Conservation (phyloP, 352 stramenopile species). For the Achlya hypogyna region DNA sequence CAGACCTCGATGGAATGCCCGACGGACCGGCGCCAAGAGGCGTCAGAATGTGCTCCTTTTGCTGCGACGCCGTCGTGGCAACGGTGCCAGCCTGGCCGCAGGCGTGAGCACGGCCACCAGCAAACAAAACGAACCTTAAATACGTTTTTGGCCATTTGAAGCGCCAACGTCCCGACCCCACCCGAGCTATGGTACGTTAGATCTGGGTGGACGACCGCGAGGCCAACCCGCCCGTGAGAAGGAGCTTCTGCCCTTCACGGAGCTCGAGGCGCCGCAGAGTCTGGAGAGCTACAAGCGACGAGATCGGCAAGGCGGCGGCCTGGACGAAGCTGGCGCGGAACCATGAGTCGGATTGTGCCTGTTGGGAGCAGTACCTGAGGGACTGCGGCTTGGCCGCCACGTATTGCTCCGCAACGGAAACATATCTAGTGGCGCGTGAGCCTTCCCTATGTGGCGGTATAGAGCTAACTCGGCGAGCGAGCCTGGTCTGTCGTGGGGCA, state of each 20-base stretch:
- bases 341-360: background rate
- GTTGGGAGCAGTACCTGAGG: constrained; percentile 30
- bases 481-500: constrained; percentile 53
- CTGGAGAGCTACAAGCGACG: constrained; percentile 40
- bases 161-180: constrained; percentile 53
- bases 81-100: constrained; percentile 38
- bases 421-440: constrained; percentile 26
- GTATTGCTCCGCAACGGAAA: constrained; percentile 42
- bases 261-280: constrained; percentile 42
- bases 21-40: constrained; percentile 38
- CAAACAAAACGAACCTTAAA: constrained; percentile 38
- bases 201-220: no score
- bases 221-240: constrained; percentile 51
- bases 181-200: constrained; percentile 33
- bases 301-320: constrained; percentile 54
- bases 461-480: constrained; percentile 52
- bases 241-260: constrained; percentile 51
- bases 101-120: background rate
- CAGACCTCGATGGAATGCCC: background rate
- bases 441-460: background rate
- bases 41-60: constrained; percentile 57
- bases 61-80: constrained; percentile 54
- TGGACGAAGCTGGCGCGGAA: constrained; percentile 24
- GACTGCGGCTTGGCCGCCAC: constrained; percentile 60
- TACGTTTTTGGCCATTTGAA: constrained; percentile 65